Evolutionary conservation across 495 filamentous ascomycete genomes (phyloP), one percentile per base, ranked within the genome.

Genomic region (Elasticomyces elasticus): DNA sequence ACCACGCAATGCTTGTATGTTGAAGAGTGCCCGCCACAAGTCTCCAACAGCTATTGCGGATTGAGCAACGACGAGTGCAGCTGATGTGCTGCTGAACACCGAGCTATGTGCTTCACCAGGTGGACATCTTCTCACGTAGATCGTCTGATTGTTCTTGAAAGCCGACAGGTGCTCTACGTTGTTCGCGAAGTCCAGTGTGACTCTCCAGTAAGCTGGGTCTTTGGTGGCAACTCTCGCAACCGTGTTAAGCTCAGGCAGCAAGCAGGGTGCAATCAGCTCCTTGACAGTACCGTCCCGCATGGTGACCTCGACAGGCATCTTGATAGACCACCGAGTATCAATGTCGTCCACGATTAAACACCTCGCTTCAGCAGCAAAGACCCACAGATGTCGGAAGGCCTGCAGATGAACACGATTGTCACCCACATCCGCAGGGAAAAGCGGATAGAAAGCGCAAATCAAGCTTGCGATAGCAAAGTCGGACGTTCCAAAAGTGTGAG

Each of bases 351-450:
- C 77, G 3, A 99, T 76, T 4, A 97, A 75, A 64, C 92, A 97
- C 46, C 92, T 81, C 0, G 87, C 79, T 56, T 97, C 92, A 6
- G 88, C 83, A 5, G 94, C 92, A 10, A 99, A 76, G 13, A 94
- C 89, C 92, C 92, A 99, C 64, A 99, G 82, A 68, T 99, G 92
- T 1, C 94, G 84, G 75, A 97, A 94, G 6, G 92, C 92, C 75
- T 99, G 92, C 2, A 97, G 76, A 57, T 99, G 92, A 24, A 86
- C 88, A 63, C 84, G 86, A 64, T 95, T 96, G 71, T 97, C 92
- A 46, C 92, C 82, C 2, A 95, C 85, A 3, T 81, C 82, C 25
- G 80, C 81, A 1, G 92, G 92, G 67, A 91, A 97, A 22, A 96
- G 75, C 0, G 92, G 92, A 61, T 97, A 97, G 66, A 99, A 92